Base-by-base conservation (phyloP, 2,329 filamentous ascomycete species). In the Ceratocystis huliohia region DNA sequence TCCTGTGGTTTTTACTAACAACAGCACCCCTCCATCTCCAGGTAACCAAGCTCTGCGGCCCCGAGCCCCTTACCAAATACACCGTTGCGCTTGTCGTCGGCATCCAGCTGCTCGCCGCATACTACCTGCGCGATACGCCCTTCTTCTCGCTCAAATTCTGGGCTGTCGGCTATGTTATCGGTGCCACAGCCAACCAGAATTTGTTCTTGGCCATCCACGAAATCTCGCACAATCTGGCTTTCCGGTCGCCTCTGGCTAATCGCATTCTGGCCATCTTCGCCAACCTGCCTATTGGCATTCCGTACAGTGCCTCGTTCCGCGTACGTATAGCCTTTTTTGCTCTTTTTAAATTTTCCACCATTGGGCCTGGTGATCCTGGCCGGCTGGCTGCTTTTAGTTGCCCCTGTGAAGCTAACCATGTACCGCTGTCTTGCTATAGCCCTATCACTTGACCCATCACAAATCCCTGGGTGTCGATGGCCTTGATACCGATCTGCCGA, bases 141-240 rank as follows among this genome's bases (percentile, higher is more conserved):
- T 85, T 97, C 74, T 82, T 93, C 72, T 94, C 90, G 68, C 89
- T 86, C 83, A 84, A 81, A 70, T 96, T 95, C 79, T 87, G 95
- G 81, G 81, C 87, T 66, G 88, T 91, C 0, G 91, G 90, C 70
- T 99, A 99, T 77, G 78, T 96, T 65, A 82, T 99, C 69, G 94
- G 94, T 67, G 94, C 94, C 37, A 97, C 94, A 0, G 87, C 93
- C 65, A 99, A 97, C 80, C 94, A 99, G 81, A 99, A 99, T 76
- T 84, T 97, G 63, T 99, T 99, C 80, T 86, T 99, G 53, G 91
- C 94, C 68, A 99, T 99, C 73, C 94, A 99, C 79, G 94, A 99
- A 78, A 97, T 99, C 75, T 96, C 91, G 17, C 94, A 99, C 79
- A 99, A 99, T 75, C 81, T 99, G 69, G 94, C 93, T 45, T 97